Percentiles rank a stretch among this genome's conserved stretches.
Evolutionary conservation across 331 rosid species (phyloP).

Genomic region (Quercus lobata): DNA sequence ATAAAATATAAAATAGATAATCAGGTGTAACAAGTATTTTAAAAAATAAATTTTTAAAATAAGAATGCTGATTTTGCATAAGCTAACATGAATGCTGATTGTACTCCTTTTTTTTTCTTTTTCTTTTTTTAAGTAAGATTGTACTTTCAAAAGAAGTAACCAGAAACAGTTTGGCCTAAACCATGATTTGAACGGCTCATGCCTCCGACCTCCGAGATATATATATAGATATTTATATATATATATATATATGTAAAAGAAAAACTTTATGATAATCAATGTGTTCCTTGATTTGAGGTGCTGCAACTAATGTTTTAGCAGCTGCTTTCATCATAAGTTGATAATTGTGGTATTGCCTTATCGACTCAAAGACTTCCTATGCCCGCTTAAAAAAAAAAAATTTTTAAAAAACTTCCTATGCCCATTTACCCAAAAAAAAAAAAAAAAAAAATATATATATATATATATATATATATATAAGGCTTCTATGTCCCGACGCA

Average conservation of each 20-base stretch:
- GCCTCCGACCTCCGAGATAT: background rate
- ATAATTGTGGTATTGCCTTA: background rate
- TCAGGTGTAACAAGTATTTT: too few relatives aligned
- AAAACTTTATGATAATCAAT: background rate
- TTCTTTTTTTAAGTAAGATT: background rate
- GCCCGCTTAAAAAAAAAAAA: too few relatives aligned
- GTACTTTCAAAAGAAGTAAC: background rate
- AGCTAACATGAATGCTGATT: too few relatives aligned
- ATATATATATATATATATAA: too few relatives aligned
- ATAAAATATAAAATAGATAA: too few relatives aligned
- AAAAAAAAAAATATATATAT: too few relatives aligned
- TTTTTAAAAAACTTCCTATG: too few relatives aligned
- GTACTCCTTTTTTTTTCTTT: too few relatives aligned
- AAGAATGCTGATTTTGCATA: too few relatives aligned
- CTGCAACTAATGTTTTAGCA: background rate
- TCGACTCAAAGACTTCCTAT: background rate
- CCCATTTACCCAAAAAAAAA: too few relatives aligned
- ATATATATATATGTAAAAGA: background rate
- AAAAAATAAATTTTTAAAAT: too few relatives aligned
- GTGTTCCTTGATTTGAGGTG: background rate
- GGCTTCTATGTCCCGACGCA: background rate
- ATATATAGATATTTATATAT: too few relatives aligned
- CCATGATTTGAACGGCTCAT: background rate
- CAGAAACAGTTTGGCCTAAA: background rate
- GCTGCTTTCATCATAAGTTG: background rate